Evolutionary conservation across 2,329 filamentous ascomycete species (phyloP).

Genomic region (Mycosphaerelloides madeirae): DNA sequence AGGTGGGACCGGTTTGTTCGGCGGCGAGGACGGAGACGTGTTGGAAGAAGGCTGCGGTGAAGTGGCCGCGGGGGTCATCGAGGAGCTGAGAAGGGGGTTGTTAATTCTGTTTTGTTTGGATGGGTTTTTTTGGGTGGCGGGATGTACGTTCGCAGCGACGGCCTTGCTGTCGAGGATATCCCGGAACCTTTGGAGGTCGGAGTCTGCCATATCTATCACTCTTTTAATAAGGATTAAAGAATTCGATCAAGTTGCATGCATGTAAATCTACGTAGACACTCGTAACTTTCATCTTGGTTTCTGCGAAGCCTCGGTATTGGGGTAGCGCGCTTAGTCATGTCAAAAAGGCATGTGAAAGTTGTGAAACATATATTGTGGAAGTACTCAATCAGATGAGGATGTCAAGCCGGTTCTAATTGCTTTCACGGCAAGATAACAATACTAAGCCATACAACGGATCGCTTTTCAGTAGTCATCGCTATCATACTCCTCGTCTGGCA

Average conservation of each 20-base stretch:
- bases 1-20: slow-evolving; percentile 10
- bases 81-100: slow-evolving; percentile 1
- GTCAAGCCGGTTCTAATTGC: no score
- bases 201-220: neutral
- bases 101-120: neutral
- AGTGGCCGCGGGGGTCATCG: slow-evolving; percentile 13
- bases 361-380: no score
- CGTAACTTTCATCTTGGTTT: no score
- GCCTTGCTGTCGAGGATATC: neutral
- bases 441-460: no score
- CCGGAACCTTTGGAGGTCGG: neutral
- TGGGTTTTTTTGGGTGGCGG: neutral
- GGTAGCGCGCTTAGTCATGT: no score
- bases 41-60: slow-evolving; percentile 18
- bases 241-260: no score
- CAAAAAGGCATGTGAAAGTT: no score
- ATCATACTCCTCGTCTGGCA: slow-evolving; percentile 73
- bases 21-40: slow-evolving; percentile 18
- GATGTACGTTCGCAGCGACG: neutral
- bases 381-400: no score
- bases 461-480: slow-evolving; percentile 56
- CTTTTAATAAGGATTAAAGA: no score
- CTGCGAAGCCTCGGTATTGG: no score
- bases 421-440: no score
- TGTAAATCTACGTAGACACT: no score